Conservation (phyloP, 2,329 filamentous ascomycete genomes). For the Trichophyton equinum region DNA sequence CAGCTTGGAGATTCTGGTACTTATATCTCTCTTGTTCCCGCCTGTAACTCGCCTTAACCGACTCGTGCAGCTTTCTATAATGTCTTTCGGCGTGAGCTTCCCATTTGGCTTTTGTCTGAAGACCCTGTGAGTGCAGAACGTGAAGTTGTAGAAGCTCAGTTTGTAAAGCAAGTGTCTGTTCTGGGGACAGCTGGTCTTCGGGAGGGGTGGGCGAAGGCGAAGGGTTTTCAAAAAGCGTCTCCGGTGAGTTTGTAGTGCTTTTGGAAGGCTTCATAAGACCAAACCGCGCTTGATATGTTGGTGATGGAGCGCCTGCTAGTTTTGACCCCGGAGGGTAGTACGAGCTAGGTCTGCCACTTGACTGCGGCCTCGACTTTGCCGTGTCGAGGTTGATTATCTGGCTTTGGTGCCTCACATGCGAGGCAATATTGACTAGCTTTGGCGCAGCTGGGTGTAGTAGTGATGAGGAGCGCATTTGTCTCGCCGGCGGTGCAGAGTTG, state of each 20-base stretch:
- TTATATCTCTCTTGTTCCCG: conserved; percentile 24
- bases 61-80: conserved; percentile 25
- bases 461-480: not conserved
- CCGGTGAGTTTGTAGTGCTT: conserved; percentile 13
- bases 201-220: conserved; percentile 9
- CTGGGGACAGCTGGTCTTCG: conserved; percentile 21
- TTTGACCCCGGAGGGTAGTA: conserved; percentile 12
- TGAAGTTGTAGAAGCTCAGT: conserved; percentile 34
- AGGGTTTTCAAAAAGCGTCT: conserved; percentile 9
- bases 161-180: conserved; percentile 26
- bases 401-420: conserved; percentile 26
- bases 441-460: conserved; percentile 15
- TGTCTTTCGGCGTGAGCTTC: conserved; percentile 20
- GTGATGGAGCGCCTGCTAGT: conserved; percentile 22
- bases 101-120: conserved; percentile 23
- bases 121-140: conserved; percentile 25
- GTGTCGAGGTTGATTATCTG: conserved; percentile 19
- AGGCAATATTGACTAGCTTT: conserved; percentile 11
- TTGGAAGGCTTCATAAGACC: conserved; percentile 27
- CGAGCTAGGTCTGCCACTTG: conserved; percentile 10
- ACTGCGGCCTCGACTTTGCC: conserved; percentile 1
- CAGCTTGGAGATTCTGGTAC: conserved; percentile 25
- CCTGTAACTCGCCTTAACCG: conserved; percentile 25
- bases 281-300: conserved; percentile 28
- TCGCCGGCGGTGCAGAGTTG: not conserved